Conservation (phyloP, 2,329 filamentous ascomycete genomes). For the Samsoniella hepiali region DNA sequence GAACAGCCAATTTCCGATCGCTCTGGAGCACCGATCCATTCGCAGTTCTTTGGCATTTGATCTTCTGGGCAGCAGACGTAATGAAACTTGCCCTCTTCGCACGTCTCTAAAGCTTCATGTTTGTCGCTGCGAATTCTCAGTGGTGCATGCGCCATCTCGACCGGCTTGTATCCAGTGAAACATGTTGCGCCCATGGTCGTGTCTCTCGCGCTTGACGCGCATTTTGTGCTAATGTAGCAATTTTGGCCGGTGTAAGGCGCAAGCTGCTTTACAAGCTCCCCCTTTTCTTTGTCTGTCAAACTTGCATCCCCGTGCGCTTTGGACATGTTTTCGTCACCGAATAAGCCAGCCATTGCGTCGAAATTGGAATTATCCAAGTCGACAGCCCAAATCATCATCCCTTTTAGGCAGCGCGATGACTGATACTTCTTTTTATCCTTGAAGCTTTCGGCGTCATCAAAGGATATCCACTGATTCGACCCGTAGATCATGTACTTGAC, state of each 20-base stretch:
- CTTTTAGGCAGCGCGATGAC: conserved; percentile 23
- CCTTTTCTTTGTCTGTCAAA: conserved; percentile 9
- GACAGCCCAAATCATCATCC: conserved; percentile 30
- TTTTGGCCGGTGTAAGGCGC: conserved; percentile 27
- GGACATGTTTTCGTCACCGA: conserved; percentile 22
- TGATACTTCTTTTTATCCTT: conserved; percentile 23
- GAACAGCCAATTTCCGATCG: conserved; percentile 24
- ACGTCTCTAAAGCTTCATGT: conserved; percentile 15
- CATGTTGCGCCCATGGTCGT: not conserved
- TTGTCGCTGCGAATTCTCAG: not conserved
- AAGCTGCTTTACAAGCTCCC: conserved; percentile 22
- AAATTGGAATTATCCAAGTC: conserved; percentile 27
- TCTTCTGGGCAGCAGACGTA: conserved; percentile 30
- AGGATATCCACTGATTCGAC: conserved; percentile 37
- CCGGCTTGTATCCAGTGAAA: not conserved
- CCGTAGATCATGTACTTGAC: conserved; percentile 35
- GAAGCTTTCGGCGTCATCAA: conserved; percentile 30
- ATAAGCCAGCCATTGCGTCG: conserved; percentile 23
- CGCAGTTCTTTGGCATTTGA: conserved; percentile 28
- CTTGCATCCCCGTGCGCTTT: conserved; percentile 5
- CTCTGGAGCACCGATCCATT: conserved; percentile 26
- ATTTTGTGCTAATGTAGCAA: conserved; percentile 27
- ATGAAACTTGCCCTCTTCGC: conserved; percentile 25
- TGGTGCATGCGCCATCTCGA: not conserved
- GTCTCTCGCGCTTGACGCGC: not conserved